Base-by-base conservation (phyloP, 116 monocot genomes). In the Cymodocea nodosa region DNA sequence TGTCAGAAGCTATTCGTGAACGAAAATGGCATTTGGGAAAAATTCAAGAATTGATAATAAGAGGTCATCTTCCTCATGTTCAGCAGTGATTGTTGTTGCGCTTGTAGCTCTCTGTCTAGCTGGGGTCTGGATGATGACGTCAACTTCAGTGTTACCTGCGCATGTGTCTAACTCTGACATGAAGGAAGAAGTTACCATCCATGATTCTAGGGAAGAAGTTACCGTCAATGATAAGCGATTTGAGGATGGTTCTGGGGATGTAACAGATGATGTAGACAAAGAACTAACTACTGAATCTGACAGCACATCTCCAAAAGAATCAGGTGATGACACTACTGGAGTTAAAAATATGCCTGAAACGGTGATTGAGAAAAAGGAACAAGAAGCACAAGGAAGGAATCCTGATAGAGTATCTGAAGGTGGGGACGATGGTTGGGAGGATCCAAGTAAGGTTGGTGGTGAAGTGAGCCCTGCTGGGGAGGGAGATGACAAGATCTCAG, bases 121-220 rank as follows among this genome's bases (percentile, higher is more conserved):
- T 35, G 86, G 84, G 10, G 76, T 91, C 34, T 91, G 94, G 94
- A 86, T 97, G 91, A 80, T 91, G 85, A 84, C 91, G 58, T 88
- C 87, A 16, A 76, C 85, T 17, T 66, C 80, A 15, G 62, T 85
- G 18, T 63, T 76, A 13, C 90, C 90, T 14, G 71, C 62, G 16
- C 60, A 79, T 40, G 23, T 83, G 56, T 75, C 87, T 57, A 50
- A 76, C 34, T 58, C 66, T 25, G 78, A 68, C 35, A 69, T 16
- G 39, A 85, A 87, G 63, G 60, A 82, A 23, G 77, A 81, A 30
- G 30, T 30, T 30, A 30, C 30, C 30, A 30, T 30, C 30, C 1
- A 30, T 1, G 30, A 3, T 35, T 61, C 73, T 54, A 66, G 16
- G 2, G 44, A 58, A 52, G 44, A 57, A 48, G 22, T 58, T 52